These are phyloP conservation scores for Cordyceps javanica DNA, from an alignment of 2,329 filamentous ascomycete species.

Conservation along the genomic window DNA sequence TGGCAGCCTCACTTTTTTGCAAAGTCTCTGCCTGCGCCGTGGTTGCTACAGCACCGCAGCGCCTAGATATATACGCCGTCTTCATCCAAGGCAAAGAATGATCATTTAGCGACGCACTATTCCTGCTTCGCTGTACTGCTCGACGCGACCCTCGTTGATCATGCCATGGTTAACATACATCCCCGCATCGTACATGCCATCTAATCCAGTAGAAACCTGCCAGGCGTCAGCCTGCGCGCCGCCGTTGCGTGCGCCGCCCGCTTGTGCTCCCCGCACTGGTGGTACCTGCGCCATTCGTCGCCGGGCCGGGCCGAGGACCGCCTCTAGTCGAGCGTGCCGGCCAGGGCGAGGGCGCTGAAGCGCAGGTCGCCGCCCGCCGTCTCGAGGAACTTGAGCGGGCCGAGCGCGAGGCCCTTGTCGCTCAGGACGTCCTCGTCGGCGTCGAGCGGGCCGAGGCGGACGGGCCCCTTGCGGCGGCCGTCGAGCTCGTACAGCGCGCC, in stretches of 20 bases:
- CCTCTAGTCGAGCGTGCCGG: conserved; percentile 41
- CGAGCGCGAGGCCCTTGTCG: conserved; percentile 66
- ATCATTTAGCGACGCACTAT: background rate
- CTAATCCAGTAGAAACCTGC: background rate
- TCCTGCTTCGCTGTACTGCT: background rate
- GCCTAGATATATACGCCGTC: no score
- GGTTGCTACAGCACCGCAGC: background rate
- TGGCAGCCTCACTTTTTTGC: no score
- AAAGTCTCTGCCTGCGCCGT: no score
- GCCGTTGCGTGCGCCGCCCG: no score
- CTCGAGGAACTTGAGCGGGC: conserved; percentile 53
- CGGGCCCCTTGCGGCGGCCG: conserved; percentile 51
- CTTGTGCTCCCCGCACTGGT: background rate
- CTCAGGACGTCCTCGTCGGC: conserved; percentile 67
- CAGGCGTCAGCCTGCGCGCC: background rate
- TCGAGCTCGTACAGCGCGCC: conserved; percentile 58
- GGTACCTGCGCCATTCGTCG: no score
- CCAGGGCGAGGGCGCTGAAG: conserved; percentile 53
- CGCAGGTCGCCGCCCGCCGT: conserved; percentile 49
- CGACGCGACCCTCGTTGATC: no score
- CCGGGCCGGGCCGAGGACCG: background rate
- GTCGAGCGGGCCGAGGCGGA: conserved; percentile 48
- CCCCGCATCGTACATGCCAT: background rate
- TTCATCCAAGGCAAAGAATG: background rate
- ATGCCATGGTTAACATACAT: background rate